Base-by-base conservation (phyloP, 345 rosid species). In the Syzygium oleosum region DNA sequence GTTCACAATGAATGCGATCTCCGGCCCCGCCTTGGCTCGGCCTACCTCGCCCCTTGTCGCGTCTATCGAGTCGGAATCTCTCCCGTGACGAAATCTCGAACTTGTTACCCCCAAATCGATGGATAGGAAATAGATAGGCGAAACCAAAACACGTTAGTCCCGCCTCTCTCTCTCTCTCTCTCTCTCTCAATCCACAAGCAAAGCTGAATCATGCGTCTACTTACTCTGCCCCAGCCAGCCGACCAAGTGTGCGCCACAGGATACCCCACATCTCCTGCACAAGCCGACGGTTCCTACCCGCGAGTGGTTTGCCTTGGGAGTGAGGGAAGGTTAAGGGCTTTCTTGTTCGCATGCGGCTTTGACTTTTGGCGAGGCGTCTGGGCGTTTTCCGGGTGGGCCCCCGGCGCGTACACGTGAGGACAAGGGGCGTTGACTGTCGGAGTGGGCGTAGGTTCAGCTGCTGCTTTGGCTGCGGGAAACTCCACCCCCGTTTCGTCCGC, bases 401-500 rank as follows among this genome's bases (percentile, higher is more conserved):
- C 25, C 58, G 58, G 59, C 3, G n/a, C n/a, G 3, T 0, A 5
- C 83, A 38, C 49, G 27, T 38, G n/a, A 89, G 54, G 88, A 90
- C 79, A 88, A 80, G 16, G 86, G 85, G 85, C 80, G 92, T 92
- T 96, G 97, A 94, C 96, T 91, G 90, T 88, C 94, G 92, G 94
- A 89, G 93, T 91, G 92, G 95, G 95, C 88, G 91, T 91, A 90
- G 94, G 93, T 94, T 91, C 68, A 78, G 89, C 87, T 55, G 78
- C 77, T 31, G 38, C 80, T 73, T 73, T 73, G 80, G 80, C 80
- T 73, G 83, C 49, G 83, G 83, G 83, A 10, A 73, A 12, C 83
- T 73, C 49, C 49, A 21, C 49, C 15, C 80, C 46, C 83, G 83
- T 73, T 38, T 73, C 49, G 49, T 19, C 46, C 21, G 25, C 49